Evolutionary conservation across 768 basidiomycete species (phyloP).

Genomic region (Mycena crocata): DNA sequence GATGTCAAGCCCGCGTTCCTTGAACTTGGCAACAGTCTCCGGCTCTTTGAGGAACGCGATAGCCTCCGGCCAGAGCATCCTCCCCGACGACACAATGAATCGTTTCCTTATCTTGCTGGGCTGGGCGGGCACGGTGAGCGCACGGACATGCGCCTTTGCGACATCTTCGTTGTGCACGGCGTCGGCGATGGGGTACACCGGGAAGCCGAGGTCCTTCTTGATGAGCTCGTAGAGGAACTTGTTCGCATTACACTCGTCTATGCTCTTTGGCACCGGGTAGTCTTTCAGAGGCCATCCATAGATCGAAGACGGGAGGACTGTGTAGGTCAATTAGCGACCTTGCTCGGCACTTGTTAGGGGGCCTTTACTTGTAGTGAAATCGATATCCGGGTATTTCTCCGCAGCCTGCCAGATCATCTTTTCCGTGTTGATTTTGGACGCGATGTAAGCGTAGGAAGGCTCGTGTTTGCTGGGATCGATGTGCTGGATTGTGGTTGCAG

Average conservation of each 20-base stretch:
- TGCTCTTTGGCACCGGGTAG: conserved; percentile 7
- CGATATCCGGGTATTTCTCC: conserved; percentile 28
- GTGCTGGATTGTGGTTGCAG: conserved; percentile 13
- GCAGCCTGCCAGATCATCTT: conserved; percentile 31
- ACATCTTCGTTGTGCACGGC: conserved; percentile 8
- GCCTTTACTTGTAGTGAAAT: conserved; percentile 30
- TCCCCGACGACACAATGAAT: conserved; percentile 10
- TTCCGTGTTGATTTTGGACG: conserved; percentile 27
- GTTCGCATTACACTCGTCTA: conserved; percentile 11
- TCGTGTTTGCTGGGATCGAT: conserved; percentile 19
- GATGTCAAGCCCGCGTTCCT: conserved; percentile 4
- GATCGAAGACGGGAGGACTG: conserved; percentile 7
- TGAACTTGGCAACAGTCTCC: conserved; percentile 1
- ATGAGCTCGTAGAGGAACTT: conserved; percentile 14
- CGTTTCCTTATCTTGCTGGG: conserved; percentile 9
- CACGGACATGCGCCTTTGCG: conserved; percentile 10
- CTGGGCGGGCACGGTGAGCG: conserved; percentile 13
- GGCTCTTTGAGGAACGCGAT: conserved; percentile 14
- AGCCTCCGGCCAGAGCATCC: conserved; percentile 13
- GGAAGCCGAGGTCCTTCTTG: background rate
- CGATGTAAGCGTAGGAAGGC: conserved; percentile 16
- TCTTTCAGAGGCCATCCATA: conserved; percentile 12
- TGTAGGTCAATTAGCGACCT: background rate
- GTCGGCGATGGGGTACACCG: background rate
- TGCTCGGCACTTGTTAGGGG: no score